Evolutionary conservation across 371 early-diverging fungal genomes (phyloP), one percentile per base, ranked within the genome.

Genomic region (Rhizomucor pusillus): DNA sequence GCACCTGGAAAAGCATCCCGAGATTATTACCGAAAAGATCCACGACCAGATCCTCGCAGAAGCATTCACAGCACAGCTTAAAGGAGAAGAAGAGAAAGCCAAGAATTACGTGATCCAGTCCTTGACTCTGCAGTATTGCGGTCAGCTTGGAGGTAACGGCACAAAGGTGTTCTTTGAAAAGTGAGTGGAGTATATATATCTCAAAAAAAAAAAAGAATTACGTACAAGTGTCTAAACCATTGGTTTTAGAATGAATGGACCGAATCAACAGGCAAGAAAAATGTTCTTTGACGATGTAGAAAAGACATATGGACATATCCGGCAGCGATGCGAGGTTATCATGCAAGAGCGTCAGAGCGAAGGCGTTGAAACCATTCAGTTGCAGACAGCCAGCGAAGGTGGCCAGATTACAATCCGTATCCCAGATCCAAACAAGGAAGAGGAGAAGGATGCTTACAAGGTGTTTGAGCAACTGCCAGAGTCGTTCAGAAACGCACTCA

Each of bases 41-140:
- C 81, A 87, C 5, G 95, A 96, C 67, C 84, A 92, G 65, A 87
- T 96, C 43, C 71, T 96, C 52, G 92, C 90, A 0, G 86, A 91
- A 46, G 97, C 93, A 9, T 94, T 96, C 58, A 81, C 85, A 20
- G 67, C 80, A 14, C 86, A 93, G 62, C 81, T 94, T 49, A 75
- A 79, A 9, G 92, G 91, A 16, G 73, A 90, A 10, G 71, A 74
- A 34, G 65, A 70, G 9, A 76, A 80, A 44, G 86, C 94, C n/a
- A 77, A 79, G 56, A 85, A 83, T 40, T 89, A 86, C 57, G 92
- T 95, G 12, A 81, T 81, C 56, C 94, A 95, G 68, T 80, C 88
- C 1, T 72, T 93, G 56, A 73, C 91, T 10, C 67, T 96, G 53
- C 90, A 90, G 54, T 94, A 94, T 59, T 90, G 89, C 57, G 83